phyloP scores from a whole-genome alignment of 2,329 filamentous ascomycete species.

The Hyphodiscus sp. region DNA sequence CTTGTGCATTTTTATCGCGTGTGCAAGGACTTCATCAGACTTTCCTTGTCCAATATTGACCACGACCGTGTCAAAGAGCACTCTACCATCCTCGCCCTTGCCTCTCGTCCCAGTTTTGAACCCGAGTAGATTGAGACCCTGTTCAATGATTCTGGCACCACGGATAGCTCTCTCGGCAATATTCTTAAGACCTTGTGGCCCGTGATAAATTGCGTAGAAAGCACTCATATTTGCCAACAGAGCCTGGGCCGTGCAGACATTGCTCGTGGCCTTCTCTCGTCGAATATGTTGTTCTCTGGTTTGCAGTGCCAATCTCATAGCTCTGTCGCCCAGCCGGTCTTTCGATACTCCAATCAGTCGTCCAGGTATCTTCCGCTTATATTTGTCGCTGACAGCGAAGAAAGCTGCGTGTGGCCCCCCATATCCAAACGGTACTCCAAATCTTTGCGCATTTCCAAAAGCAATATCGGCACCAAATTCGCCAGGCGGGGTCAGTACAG shows the following conservation, averaged over 20 bases:
- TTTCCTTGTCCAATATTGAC: conserved; percentile 49
- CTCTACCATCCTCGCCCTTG: conserved; percentile 47
- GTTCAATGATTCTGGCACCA: conserved; percentile 63
- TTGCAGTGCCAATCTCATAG: conserved; percentile 79
- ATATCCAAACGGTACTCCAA: conserved; percentile 86
- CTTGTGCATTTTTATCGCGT: conserved; percentile 42
- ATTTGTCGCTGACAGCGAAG: conserved; percentile 84
- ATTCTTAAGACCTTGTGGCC: conserved; percentile 71
- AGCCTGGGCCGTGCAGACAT: conserved; percentile 94
- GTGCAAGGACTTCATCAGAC: conserved; percentile 44
- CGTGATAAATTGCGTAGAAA: conserved; percentile 92
- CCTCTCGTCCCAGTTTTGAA: conserved; percentile 55
- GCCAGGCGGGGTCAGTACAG: conserved; percentile 79
- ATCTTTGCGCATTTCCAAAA: conserved; percentile 85
- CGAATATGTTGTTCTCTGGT: conserved; percentile 95
- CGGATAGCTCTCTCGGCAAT: conserved; percentile 76
- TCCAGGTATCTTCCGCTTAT: conserved; percentile 92
- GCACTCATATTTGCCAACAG: conserved; percentile 93
- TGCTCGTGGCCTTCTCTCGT: conserved; percentile 93
- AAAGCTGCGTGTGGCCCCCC: conserved; percentile 96
- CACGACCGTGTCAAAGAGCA: conserved; percentile 75
- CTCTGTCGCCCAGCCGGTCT: conserved; percentile 75
- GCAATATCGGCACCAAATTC: conserved; percentile 95
- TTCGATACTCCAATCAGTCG: conserved; percentile 87
- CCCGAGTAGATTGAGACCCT: conserved; percentile 55